phyloP scores from a whole-genome alignment of 179 eudicot genomes.

The Corrigiola litoralis region DNA sequence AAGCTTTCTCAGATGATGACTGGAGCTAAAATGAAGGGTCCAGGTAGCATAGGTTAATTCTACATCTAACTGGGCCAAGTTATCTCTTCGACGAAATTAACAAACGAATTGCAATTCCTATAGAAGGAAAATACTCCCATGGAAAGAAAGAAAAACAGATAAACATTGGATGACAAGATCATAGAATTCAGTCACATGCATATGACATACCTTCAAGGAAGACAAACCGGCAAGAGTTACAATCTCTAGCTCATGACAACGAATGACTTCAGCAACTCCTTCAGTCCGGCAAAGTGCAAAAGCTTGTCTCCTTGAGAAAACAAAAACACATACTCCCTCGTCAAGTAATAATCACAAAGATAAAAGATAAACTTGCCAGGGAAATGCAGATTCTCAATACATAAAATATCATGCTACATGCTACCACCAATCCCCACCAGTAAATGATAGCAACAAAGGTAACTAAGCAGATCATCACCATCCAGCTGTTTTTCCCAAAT shows the following conservation, averaged over 20 bases:
- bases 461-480: no score
- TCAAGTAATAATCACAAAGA: neutral
- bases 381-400: neutral
- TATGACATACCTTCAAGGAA: slow-evolving; percentile 45
- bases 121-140: no score
- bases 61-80: no score
- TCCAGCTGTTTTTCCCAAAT: no score
- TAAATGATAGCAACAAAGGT: no score
- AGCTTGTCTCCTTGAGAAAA: slow-evolving; percentile 58
- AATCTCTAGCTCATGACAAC: slow-evolving; percentile 58
- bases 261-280: slow-evolving; percentile 42
- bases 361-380: neutral
- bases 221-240: slow-evolving; percentile 71
- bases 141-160: neutral
- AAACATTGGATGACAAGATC: neutral
- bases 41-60: no score
- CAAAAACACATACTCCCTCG: neutral
- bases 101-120: no score
- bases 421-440: no score
- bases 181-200: neutral
- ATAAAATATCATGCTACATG: no score
- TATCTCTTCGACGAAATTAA: no score
- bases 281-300: slow-evolving; percentile 63
- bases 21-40: no score
- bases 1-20: no score